Evolutionary conservation across 176 grass and related monocot species (phyloP).

Genomic region (Hyparrhenia diplandra): DNA sequence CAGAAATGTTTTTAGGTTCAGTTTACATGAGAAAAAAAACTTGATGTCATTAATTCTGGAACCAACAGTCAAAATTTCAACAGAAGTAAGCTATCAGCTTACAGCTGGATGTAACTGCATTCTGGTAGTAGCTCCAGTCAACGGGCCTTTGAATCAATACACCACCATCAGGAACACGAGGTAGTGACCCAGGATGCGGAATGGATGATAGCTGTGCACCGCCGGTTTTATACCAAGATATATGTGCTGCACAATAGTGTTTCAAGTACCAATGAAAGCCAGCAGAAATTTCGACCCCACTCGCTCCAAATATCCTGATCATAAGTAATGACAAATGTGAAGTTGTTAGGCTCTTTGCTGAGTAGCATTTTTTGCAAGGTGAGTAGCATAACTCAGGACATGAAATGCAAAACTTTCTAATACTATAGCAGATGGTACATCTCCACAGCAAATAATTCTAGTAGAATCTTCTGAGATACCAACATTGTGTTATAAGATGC

Average conservation of each 20-base stretch:
- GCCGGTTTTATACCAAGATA: slow-evolving; percentile 73
- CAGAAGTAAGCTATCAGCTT: slow-evolving; percentile 24
- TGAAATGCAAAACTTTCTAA: background rate
- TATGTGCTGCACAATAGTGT: slow-evolving; percentile 48
- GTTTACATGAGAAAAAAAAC: background rate
- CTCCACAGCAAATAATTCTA: slow-evolving; percentile 9
- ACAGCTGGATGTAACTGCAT: slow-evolving; percentile 80
- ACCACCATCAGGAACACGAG: slow-evolving; percentile 48
- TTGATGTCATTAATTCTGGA: background rate
- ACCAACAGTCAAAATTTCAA: slow-evolving; percentile 9
- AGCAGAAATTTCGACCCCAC: slow-evolving; percentile 68
- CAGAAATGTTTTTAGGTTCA: background rate
- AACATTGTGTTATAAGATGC: background rate
- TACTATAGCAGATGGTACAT: background rate
- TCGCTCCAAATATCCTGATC: slow-evolving; percentile 52
- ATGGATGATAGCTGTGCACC: slow-evolving; percentile 55
- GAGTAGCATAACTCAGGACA: background rate
- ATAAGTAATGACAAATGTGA: slow-evolving; percentile 21
- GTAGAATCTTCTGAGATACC: background rate
- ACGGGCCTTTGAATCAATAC: slow-evolving; percentile 55
- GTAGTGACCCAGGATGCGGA: slow-evolving; percentile 48
- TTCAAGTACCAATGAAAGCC: slow-evolving; percentile 76
- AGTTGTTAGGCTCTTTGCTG: background rate
- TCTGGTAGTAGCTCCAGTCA: slow-evolving; percentile 83
- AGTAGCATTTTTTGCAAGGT: background rate